phyloP scores from a whole-genome alignment of 352 stramenopile species.

The Achlya hypogyna region DNA sequence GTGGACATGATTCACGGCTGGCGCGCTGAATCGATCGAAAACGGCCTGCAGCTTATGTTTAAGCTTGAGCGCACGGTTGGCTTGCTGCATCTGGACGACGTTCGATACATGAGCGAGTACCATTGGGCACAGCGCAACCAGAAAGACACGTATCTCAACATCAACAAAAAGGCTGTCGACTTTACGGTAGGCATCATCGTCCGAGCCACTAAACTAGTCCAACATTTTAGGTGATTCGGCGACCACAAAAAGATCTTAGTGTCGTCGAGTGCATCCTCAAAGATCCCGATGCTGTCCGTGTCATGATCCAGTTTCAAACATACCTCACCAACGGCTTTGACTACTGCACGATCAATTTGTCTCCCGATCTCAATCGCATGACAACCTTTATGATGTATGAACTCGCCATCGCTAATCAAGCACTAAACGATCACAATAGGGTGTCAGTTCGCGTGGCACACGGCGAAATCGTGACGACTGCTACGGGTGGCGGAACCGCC shows the following conservation, averaged over 20 bases:
- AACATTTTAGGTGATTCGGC: neutral
- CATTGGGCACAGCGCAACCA: conserved; percentile 5
- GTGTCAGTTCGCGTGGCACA: neutral
- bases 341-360: conserved; percentile 6
- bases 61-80: conserved; percentile 2
- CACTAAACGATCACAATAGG: neutral
- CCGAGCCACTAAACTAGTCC: neutral
- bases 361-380: neutral
- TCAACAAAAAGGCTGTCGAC: conserved; percentile 2
- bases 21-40: neutral
- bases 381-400: conserved; percentile 9
- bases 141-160: conserved; percentile 7
- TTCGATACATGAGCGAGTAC: conserved; percentile 8
- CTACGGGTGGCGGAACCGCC: neutral
- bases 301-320: conserved; percentile 6
- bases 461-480: neutral
- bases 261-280: conserved; percentile 6
- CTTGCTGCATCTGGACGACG: neutral
- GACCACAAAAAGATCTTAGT: neutral
- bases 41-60: neutral
- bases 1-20: neutral
- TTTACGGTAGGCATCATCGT: neutral
- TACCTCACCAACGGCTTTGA: conserved; percentile 6
- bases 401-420: neutral
- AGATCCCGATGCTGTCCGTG: neutral